Conservation (phyloP, 2,329 filamentous ascomycete genomes). For the Aureobasidium leucospermi region DNA sequence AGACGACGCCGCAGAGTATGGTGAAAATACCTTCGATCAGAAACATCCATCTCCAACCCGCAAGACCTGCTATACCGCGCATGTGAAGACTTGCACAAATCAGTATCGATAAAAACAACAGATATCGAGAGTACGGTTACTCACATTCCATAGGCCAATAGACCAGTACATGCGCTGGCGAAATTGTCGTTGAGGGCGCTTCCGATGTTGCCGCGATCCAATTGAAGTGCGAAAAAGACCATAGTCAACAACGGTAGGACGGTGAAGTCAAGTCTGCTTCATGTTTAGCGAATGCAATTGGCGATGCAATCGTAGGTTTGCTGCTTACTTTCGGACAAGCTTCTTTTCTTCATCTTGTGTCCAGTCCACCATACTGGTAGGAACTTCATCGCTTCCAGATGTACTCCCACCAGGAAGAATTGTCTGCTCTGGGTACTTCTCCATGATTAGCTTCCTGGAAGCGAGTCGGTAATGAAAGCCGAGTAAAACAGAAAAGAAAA, state of each 20-base stretch:
- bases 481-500: no score
- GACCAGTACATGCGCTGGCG: conserved; percentile 29
- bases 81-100: conserved; percentile 28
- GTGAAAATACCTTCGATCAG: conserved; percentile 52
- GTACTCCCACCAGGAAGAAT: not conserved
- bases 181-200: conserved; percentile 27
- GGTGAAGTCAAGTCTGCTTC: conserved; percentile 10
- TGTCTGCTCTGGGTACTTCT: not conserved
- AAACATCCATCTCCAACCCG: conserved; percentile 45
- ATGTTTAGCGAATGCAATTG: conserved; percentile 24
- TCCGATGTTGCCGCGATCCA: conserved; percentile 27
- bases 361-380: not conserved
- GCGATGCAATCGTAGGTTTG: not conserved
- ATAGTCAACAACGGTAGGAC: conserved; percentile 17
- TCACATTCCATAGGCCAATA: conserved; percentile 34
- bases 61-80: conserved; percentile 32
- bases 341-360: not conserved
- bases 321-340: not conserved
- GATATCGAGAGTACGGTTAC: not conserved
- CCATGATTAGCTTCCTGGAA: not conserved
- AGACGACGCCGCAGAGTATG: conserved; percentile 44
- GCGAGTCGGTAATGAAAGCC: no score
- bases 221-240: conserved; percentile 19
- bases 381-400: not conserved
- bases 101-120: not conserved